Evolutionary conservation across 768 basidiomycete species (phyloP).

Genomic region (Russula vinacea): DNA sequence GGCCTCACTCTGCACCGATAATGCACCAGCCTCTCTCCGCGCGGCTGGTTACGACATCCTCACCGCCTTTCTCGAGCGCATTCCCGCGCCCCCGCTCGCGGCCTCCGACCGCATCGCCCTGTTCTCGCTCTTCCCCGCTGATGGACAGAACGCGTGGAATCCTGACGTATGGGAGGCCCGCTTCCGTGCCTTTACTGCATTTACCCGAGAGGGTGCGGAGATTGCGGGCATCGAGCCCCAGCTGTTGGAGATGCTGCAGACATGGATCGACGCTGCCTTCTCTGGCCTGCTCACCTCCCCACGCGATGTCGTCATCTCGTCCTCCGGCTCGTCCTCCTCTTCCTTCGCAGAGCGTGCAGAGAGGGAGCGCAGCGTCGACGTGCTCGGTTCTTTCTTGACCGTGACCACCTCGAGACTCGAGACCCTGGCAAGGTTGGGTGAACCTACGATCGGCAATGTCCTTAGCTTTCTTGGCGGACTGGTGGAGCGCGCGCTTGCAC

Average conservation of each 20-base stretch:
- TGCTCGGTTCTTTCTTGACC: slow-evolving; percentile 57
- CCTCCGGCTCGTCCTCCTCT: slow-evolving; percentile 22
- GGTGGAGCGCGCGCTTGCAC: slow-evolving; percentile 51
- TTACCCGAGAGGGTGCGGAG: slow-evolving; percentile 59
- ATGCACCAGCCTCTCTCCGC: slow-evolving; percentile 56
- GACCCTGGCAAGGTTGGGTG: slow-evolving; percentile 58
- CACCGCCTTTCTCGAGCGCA: slow-evolving; percentile 64
- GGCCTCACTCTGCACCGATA: slow-evolving; percentile 52
- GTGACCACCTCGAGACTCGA: slow-evolving; percentile 49
- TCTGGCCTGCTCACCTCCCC: slow-evolving; percentile 40
- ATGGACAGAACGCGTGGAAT: slow-evolving; percentile 47
- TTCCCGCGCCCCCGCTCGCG: slow-evolving; percentile 44
- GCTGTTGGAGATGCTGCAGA: slow-evolving; percentile 53
- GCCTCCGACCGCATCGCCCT: slow-evolving; percentile 62
- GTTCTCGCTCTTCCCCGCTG: slow-evolving; percentile 58
- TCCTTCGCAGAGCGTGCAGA: slow-evolving; percentile 46
- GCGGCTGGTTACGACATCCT: slow-evolving; percentile 71
- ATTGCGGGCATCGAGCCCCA: slow-evolving; percentile 61
- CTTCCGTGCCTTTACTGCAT: slow-evolving; percentile 61
- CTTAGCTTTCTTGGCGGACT: slow-evolving; percentile 59
- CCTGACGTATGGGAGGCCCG: slow-evolving; percentile 69
- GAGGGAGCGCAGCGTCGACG: slow-evolving; percentile 60
- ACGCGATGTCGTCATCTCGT: slow-evolving; percentile 33
- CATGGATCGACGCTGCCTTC: slow-evolving; percentile 68
- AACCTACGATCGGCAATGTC: slow-evolving; percentile 54